A percentile compares a stretch with the other conserved stretches of the same genome.
Evolutionary conservation across 129 eudicot species (phyloP).

Genomic region (Erigeron canadensis): DNA sequence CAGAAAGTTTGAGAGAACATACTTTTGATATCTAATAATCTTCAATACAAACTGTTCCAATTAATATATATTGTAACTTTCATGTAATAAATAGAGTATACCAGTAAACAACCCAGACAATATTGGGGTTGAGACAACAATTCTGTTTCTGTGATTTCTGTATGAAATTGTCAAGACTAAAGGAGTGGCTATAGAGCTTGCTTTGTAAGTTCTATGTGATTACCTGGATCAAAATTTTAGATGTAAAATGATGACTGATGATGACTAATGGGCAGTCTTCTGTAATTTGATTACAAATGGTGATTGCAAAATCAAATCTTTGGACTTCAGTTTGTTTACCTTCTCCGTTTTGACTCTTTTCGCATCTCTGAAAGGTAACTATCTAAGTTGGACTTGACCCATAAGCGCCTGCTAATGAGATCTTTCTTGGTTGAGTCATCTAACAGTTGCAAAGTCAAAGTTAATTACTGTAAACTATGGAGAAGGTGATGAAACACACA

Average conservation of each 20-base stretch:
- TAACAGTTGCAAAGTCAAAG: conserved; percentile 24
- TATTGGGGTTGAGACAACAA: conserved; percentile 11
- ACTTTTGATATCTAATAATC: not conserved
- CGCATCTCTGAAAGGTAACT: conserved; percentile 80
- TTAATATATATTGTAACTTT: conserved; percentile 4
- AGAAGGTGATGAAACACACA: not conserved
- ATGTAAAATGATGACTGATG: conserved; percentile 29
- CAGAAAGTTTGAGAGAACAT: not conserved
- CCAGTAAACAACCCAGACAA: conserved; percentile 16
- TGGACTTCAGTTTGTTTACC: conserved; percentile 43
- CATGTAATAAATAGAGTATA: not conserved
- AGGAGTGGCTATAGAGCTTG: conserved; percentile 21
- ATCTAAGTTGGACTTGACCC: conserved; percentile 87
- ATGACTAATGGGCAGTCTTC: conserved; percentile 17
- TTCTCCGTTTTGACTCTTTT: conserved; percentile 95
- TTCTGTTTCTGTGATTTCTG: conserved; percentile 25
- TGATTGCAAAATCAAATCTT: conserved; percentile 13
- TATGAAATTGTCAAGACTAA: conserved; percentile 27
- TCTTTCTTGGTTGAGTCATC: conserved; percentile 81
- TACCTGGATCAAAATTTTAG: conserved; percentile 17
- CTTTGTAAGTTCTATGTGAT: conserved; percentile 10
- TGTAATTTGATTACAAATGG: conserved; percentile 23
- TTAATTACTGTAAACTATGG: not conserved
- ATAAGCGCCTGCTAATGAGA: conserved; percentile 70
- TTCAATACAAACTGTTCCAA: conserved; percentile 3